Conservation (phyloP, 1,284 basidiomycete species). For the Mixia osmundae region DNA sequence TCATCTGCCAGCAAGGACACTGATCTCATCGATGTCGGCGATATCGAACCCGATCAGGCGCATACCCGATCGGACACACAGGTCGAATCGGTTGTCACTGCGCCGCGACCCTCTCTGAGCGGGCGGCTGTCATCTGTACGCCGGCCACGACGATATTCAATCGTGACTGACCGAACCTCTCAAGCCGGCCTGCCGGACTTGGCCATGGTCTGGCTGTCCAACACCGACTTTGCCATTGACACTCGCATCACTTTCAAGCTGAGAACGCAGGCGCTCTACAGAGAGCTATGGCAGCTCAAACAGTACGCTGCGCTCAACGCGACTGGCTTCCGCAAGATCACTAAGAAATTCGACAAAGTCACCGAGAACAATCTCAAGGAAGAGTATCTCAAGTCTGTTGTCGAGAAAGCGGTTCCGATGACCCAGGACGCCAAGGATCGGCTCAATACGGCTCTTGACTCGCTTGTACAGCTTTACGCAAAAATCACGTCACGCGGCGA, state of each 20-base stretch:
- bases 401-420: conserved; percentile 51
- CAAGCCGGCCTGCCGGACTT: no score
- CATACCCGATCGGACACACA: no score
- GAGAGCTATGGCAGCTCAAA: conserved; percentile 43
- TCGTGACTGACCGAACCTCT: no score
- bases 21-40: no score
- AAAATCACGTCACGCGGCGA: conserved; percentile 68
- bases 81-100: no score
- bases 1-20: no score
- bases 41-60: no score
- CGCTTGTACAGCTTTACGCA: conserved; percentile 52
- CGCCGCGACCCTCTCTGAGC: no score
- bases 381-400: conserved; percentile 47
- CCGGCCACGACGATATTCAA: no score
- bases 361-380: conserved; percentile 66
- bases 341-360: conserved; percentile 98
- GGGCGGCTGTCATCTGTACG: no score
- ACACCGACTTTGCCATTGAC: conserved; percentile 71
- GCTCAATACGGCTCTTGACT: conserved; percentile 37
- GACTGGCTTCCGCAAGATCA: conserved; percentile 76
- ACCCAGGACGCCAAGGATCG: conserved; percentile 36
- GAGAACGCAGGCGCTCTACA: conserved; percentile 4
- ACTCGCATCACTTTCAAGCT: conserved; percentile 34
- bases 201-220: no score
- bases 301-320: conserved; percentile 89